These are phyloP conservation scores for Penicillium oxalicum DNA, from an alignment of 2,329 filamentous ascomycete species.

Conservation along the genomic window DNA sequence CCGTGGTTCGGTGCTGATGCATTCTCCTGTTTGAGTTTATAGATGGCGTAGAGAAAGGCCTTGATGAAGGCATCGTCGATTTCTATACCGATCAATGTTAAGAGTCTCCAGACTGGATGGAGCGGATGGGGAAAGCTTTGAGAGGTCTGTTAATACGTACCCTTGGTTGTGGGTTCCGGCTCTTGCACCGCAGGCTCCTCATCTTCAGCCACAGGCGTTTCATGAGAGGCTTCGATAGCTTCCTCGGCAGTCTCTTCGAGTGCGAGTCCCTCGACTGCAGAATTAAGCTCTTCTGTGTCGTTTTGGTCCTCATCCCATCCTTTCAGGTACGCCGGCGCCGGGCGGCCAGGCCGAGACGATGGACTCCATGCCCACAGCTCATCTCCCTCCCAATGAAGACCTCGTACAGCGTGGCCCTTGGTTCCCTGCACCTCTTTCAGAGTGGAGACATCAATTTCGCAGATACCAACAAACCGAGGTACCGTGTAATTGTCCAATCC, in stretches of 20 bases:
- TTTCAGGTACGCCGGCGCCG: conserved; percentile 49
- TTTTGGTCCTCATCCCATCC: conserved; percentile 42
- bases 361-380: conserved; percentile 62
- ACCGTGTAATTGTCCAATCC: conserved; percentile 55
- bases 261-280: conserved; percentile 38
- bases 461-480: conserved; percentile 59
- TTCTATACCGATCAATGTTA: conserved; percentile 41
- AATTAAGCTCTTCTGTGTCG: conserved; percentile 31
- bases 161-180: conserved; percentile 53
- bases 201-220: conserved; percentile 31
- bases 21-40: conserved; percentile 54
- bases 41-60: conserved; percentile 58
- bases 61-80: conserved; percentile 61
- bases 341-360: conserved; percentile 47
- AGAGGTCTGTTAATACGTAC: conserved; percentile 27
- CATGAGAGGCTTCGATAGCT: conserved; percentile 13
- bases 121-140: background rate
- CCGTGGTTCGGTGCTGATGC: conserved; percentile 48
- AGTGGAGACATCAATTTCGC: conserved; percentile 56
- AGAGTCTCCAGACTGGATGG: background rate
- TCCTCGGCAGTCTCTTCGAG: conserved; percentile 27
- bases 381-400: conserved; percentile 62
- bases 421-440: conserved; percentile 52
- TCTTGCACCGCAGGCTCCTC: conserved; percentile 37
- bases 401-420: conserved; percentile 60